Evolutionary conservation across 2,329 filamentous ascomycete species (phyloP).

Genomic region (Talaromyces sp.): DNA sequence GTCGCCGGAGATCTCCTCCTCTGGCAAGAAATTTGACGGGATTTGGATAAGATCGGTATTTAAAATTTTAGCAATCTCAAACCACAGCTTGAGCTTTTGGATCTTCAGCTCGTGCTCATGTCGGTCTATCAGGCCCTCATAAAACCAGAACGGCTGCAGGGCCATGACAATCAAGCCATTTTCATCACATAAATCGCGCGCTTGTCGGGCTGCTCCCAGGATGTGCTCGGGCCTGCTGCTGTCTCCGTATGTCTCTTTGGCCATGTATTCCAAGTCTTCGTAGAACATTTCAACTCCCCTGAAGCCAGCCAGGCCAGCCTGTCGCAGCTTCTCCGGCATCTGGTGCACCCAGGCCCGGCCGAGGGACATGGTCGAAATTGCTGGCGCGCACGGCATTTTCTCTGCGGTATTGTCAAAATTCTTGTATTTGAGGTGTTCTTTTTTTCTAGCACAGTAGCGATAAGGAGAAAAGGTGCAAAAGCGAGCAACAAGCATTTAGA

Average conservation of each 20-base stretch:
- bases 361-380: constrained; percentile 68
- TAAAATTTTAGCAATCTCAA: constrained; percentile 55
- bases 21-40: constrained; percentile 61
- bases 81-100: constrained; percentile 58
- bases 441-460: not conserved
- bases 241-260: constrained; percentile 35
- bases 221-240: constrained; percentile 43
- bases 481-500: not conserved
- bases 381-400: constrained; percentile 33
- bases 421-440: not conserved
- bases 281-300: constrained; percentile 70
- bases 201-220: constrained; percentile 51
- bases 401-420: not conserved
- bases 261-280: constrained; percentile 64
- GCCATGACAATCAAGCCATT: constrained; percentile 31
- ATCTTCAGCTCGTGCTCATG: constrained; percentile 44
- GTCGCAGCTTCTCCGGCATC: constrained; percentile 59
- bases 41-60: constrained; percentile 61
- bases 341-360: constrained; percentile 65
- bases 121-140: constrained; percentile 62
- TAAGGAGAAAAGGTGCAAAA: not conserved
- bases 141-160: constrained; percentile 68
- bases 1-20: constrained; percentile 31
- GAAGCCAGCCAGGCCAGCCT: constrained; percentile 60
- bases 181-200: constrained; percentile 43